Evolutionary conservation across 805 yeast species (phyloP), one percentile per base, ranked within the genome.

Genomic region (Candida ponderosae): DNA sequence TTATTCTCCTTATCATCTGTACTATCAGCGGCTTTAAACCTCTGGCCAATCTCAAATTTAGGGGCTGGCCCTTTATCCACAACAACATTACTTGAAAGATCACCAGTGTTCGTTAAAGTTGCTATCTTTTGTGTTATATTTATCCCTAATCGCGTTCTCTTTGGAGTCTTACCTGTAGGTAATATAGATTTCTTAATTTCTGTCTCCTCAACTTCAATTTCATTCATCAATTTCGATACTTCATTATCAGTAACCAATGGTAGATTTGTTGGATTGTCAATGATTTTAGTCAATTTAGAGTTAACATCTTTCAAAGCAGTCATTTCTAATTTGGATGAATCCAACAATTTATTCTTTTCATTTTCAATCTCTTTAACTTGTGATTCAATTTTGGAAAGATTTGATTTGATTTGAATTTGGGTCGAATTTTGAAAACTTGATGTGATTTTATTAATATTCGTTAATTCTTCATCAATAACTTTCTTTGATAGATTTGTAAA

Each of bases 111-210:
- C n/a, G n/a, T n/a, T n/a, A n/a, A n/a, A n/a, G n/a, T n/a, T n/a
- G n/a, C n/a, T n/a, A n/a, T n/a, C n/a, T n/a, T n/a, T n/a, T n/a
- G n/a, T n/a, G n/a, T n/a, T n/a, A n/a, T n/a, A n/a, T n/a, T n/a
- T n/a, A n/a, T n/a, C n/a, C n/a, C n/a, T n/a, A n/a, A n/a, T n/a
- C n/a, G n/a, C n/a, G n/a, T 21, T 31, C 56, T 38, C 33, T 40
- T 42, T 8, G 61, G 61, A 2, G 60, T 56, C 19, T 56, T 56
- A 2, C 60, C 60, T 2, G 58, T 53, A 4, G 61, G 56, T 11
- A 56, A 27, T 4, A 48, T 37, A 13, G 45, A 38, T 26, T 42
- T 45, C 21, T 46, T 46, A 15, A 56, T 48, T 31, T 49, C 52
- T 3, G 33, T 27, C 26, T 56, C 54, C 20, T 56, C 56, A 17